Evolutionary conservation across 108 stramenopile genomes (phyloP).

Genomic region (Cylindrotheca closterium): DNA sequence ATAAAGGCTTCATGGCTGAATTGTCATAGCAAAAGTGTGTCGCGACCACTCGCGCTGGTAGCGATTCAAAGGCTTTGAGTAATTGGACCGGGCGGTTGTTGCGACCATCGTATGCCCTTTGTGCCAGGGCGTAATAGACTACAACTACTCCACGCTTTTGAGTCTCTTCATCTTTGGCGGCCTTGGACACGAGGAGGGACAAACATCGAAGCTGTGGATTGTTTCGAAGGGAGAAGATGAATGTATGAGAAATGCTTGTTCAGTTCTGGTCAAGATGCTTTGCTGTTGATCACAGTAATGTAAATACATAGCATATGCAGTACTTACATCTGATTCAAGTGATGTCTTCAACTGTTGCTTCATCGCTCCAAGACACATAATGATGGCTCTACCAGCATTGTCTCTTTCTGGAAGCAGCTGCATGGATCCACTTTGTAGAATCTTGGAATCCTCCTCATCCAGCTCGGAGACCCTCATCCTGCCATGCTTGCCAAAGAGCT

Average conservation of each 20-base stretch:
- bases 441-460: not conserved
- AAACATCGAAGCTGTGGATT: not conserved
- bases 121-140: slow-evolving; percentile 5
- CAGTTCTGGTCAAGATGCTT: too few species aligned
- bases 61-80: not conserved
- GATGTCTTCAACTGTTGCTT: not conserved
- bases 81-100: not conserved
- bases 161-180: slow-evolving; percentile 16
- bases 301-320: too few species aligned
- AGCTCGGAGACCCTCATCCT: slow-evolving; percentile 4
- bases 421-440: slow-evolving; percentile 5
- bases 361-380: not conserved
- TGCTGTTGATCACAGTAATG: too few species aligned
- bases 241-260: too few species aligned
- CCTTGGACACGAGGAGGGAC: not conserved
- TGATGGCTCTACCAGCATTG: slow-evolving; percentile 7
- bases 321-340: not conserved
- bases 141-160: slow-evolving; percentile 26
- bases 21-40: slow-evolving; percentile 18
- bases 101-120: not conserved
- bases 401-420: slow-evolving; percentile 6
- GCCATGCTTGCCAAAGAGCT: slow-evolving; percentile 25
- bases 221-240: too few species aligned
- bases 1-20: not conserved
- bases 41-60: slow-evolving; percentile 4